Evolutionary conservation across 106 monocot species (phyloP).

Genomic region (Acanthochlamys bracteata): DNA sequence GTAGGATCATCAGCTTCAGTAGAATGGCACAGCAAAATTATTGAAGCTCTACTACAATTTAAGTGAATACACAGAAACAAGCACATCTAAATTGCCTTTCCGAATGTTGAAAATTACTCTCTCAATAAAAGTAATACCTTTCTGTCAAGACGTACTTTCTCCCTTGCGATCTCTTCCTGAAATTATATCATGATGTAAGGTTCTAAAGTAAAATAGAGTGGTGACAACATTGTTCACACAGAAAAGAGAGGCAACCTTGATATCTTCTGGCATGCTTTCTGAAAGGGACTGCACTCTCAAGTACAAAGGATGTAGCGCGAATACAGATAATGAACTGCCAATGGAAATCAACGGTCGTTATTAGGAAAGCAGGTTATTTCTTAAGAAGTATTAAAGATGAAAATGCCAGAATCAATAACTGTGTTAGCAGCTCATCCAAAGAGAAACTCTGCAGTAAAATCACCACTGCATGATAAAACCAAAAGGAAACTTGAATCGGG

Average conservation of each 20-base stretch:
- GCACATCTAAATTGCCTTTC: not conserved
- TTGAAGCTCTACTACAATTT: not conserved
- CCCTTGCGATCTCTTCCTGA: slow-evolving; percentile 63
- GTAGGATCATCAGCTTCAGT: not conserved
- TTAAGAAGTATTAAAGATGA: too few relatives aligned
- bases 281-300: slow-evolving; percentile 82
- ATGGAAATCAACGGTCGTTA: slow-evolving; percentile 8
- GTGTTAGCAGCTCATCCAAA: too few relatives aligned
- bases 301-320: slow-evolving; percentile 92
- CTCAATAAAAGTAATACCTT: slow-evolving; percentile 27
- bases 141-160: slow-evolving; percentile 41
- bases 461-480: too few relatives aligned
- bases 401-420: too few relatives aligned
- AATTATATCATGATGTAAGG: slow-evolving; percentile 7
- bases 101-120: not conserved
- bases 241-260: slow-evolving; percentile 40
- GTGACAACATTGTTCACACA: not conserved
- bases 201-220: not conserved
- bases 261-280: slow-evolving; percentile 50
- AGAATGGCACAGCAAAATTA: not conserved
- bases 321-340: slow-evolving; percentile 88
- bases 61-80: not conserved
- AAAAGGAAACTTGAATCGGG: too few relatives aligned
- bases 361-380: not conserved
- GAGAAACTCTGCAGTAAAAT: too few relatives aligned